Conservation (phyloP, 2,329 filamentous ascomycete genomes). For the Neopestalotiopsis sp. region DNA sequence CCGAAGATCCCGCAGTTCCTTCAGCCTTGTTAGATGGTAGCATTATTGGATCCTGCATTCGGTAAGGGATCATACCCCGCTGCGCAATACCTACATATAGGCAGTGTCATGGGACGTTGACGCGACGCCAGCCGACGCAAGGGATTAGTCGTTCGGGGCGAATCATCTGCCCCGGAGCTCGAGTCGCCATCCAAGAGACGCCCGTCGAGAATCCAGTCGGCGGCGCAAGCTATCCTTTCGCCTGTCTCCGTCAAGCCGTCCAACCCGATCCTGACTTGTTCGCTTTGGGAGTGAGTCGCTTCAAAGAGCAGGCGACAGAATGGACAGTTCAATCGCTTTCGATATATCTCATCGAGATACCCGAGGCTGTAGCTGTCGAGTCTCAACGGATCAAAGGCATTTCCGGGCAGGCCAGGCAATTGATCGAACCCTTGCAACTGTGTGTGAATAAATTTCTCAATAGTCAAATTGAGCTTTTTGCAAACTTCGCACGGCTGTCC, state of each 20-base stretch:
- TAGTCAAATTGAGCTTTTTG: background rate
- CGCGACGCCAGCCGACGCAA: background rate
- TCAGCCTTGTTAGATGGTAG: too few species aligned
- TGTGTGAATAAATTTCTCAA: background rate
- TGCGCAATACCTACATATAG: too few species aligned
- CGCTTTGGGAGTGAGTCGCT: background rate
- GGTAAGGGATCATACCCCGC: too few species aligned
- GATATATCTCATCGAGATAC: background rate
- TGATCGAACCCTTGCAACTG: background rate
- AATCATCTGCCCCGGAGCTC: background rate
- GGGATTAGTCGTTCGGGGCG: background rate
- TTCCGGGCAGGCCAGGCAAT: background rate
- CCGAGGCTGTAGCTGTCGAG: background rate
- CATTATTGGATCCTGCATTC: too few species aligned
- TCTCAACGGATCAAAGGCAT: background rate
- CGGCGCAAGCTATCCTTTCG: background rate
- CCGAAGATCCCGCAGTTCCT: too few species aligned
- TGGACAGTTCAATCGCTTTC: background rate
- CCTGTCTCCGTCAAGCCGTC: background rate
- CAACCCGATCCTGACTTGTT: background rate
- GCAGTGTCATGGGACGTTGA: too few species aligned
- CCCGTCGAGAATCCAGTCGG: background rate
- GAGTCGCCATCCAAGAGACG: background rate
- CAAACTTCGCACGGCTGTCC: background rate
- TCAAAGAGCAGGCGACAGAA: background rate